Conservation (phyloP, 495 filamentous ascomycete genomes). For the Aspergillus heteromorphus region DNA sequence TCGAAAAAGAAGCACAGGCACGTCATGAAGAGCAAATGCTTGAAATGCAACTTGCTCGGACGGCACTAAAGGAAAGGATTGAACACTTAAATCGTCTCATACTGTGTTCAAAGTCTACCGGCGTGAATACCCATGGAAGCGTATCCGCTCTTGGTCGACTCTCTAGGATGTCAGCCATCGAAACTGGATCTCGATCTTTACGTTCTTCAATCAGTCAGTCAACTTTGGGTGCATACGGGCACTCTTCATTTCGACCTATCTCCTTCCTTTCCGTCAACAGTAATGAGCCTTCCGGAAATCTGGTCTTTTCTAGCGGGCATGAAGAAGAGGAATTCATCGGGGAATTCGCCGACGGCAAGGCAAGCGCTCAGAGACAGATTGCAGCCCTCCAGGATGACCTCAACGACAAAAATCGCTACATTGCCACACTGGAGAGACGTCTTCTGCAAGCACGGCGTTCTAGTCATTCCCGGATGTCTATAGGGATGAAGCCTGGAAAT, state of each 20-base stretch:
- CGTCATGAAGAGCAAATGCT: slow-evolving; percentile 96
- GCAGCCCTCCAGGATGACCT: slow-evolving; percentile 89
- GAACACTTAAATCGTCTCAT: slow-evolving; percentile 96
- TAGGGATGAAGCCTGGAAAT: slow-evolving; percentile 53
- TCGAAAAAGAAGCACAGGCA: slow-evolving; percentile 73
- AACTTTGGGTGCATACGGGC: slow-evolving; percentile 47
- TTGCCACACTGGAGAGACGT: slow-evolving; percentile 85
- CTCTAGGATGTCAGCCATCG: slow-evolving; percentile 51
- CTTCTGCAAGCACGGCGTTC: slow-evolving; percentile 86
- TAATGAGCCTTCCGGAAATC: slow-evolving; percentile 33
- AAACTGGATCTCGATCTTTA: slow-evolving; percentile 49
- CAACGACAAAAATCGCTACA: slow-evolving; percentile 92
- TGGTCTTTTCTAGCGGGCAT: slow-evolving; percentile 32
- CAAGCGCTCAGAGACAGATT: slow-evolving; percentile 74
- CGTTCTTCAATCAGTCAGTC: slow-evolving; percentile 72
- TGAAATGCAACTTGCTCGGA: slow-evolving; percentile 95
- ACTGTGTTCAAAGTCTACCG: slow-evolving; percentile 88
- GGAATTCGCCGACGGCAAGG: slow-evolving; percentile 83
- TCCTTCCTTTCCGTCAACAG: slow-evolving; percentile 59
- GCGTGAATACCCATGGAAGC: slow-evolving; percentile 73
- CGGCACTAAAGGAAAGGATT: slow-evolving; percentile 92
- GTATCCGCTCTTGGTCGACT: slow-evolving; percentile 69
- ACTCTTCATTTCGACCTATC: slow-evolving; percentile 54
- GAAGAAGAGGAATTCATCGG: slow-evolving; percentile 65
- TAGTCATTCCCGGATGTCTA: slow-evolving; percentile 79